phyloP scores from a whole-genome alignment of 2,329 filamentous ascomycete species.

The Cercospora zeae-maydis region DNA sequence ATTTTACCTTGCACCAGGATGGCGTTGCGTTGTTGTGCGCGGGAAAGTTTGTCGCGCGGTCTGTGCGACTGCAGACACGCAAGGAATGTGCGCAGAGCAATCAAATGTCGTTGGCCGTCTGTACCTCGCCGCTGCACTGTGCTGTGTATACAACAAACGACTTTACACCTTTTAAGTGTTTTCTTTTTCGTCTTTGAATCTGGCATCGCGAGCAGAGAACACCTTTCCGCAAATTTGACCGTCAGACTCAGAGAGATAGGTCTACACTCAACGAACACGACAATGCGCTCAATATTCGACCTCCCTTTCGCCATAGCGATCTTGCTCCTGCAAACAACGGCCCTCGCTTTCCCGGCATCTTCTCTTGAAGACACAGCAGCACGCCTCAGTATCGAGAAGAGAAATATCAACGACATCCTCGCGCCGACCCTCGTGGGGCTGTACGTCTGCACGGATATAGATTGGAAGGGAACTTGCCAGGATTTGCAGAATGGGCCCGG shows the following conservation, averaged over 20 bases:
- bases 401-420: slow-evolving; percentile 17
- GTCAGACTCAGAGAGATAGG: too few relatives aligned
- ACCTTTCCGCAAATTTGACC: too few relatives aligned
- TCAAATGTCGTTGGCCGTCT: neutral
- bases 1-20: neutral
- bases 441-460: slow-evolving; percentile 21
- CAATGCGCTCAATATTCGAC: slow-evolving; percentile 2
- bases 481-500: slow-evolving; percentile 20
- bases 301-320: slow-evolving; percentile 8
- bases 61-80: slow-evolving; percentile 4
- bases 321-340: slow-evolving; percentile 4
- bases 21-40: neutral
- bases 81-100: slow-evolving; percentile 7
- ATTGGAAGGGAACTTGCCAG: slow-evolving; percentile 20
- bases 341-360: slow-evolving; percentile 6
- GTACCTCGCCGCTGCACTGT: neutral
- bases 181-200: neutral
- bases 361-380: neutral
- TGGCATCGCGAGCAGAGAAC: neutral
- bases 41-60: slow-evolving; percentile 8
- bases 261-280: neutral
- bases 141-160: neutral
- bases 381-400: neutral
- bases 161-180: neutral
- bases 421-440: slow-evolving; percentile 21